Conservation (phyloP, 1,139 yeast species). For the Zhuliangozyma parablackwelliae region DNA sequence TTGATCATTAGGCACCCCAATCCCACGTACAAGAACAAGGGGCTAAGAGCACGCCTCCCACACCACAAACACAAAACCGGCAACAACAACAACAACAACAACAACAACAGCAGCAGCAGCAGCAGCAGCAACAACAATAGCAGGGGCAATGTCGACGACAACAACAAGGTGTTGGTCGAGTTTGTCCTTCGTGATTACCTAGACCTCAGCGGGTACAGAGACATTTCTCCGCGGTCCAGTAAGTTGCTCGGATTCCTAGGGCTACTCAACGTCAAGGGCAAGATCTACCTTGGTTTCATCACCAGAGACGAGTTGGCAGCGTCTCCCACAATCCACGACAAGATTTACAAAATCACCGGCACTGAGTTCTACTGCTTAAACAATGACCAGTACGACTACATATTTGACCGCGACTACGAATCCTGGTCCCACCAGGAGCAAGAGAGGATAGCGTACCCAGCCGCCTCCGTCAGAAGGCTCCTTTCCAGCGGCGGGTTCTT, state of each 20-base stretch:
- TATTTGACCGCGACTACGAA: slow-evolving; percentile 20
- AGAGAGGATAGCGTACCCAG: slow-evolving; percentile 44
- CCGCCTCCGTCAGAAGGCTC: slow-evolving; percentile 52
- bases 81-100: slow-evolving; percentile 1
- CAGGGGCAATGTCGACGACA: not conserved
- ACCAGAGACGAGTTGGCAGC: slow-evolving; percentile 56
- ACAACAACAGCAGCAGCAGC: slow-evolving; percentile 1
- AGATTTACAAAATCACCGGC: slow-evolving; percentile 47
- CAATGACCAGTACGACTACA: slow-evolving; percentile 49
- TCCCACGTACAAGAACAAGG: slow-evolving; percentile 20
- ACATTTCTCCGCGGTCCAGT: slow-evolving; percentile 31
- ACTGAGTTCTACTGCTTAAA: slow-evolving; percentile 64
- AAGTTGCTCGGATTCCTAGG: slow-evolving; percentile 59
- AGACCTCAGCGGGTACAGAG: slow-evolving; percentile 36
- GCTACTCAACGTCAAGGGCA: slow-evolving; percentile 49
- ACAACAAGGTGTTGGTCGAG: slow-evolving; percentile 46
- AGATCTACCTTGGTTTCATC: slow-evolving; percentile 54
- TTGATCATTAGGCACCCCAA: slow-evolving; percentile 46
- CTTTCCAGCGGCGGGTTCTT: slow-evolving; percentile 62
- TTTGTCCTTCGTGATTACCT: slow-evolving; percentile 36
- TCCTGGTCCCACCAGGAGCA: slow-evolving; percentile 12
- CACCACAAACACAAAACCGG: slow-evolving; percentile 5
- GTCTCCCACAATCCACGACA: slow-evolving; percentile 52
- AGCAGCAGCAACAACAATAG: slow-evolving; percentile 3
- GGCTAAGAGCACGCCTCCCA: slow-evolving; percentile 8